Evolutionary conservation across 169 alveolate genomes (phyloP).

Genomic region (Plasmodium sp.): DNA sequence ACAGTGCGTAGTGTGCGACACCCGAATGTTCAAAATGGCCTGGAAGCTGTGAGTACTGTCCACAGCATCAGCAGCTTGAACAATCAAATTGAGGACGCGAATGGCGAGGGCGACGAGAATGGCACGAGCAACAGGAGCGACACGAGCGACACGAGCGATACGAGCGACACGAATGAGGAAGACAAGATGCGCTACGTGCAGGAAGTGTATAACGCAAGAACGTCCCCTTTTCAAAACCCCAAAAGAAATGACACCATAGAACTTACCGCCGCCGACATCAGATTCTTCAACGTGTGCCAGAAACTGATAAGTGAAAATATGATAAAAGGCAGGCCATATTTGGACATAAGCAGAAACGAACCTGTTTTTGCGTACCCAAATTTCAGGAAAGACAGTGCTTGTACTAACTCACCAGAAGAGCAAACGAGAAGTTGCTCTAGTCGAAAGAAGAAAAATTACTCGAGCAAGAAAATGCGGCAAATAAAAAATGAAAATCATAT

Average conservation of each 20-base stretch:
- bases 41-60: not conserved
- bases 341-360: conserved; percentile 26
- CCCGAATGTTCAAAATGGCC: not conserved
- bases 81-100: not conserved
- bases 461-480: not conserved
- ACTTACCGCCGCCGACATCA: conserved; percentile 5
- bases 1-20: not conserved
- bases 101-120: not conserved
- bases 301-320: conserved; percentile 55
- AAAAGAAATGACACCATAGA: conserved; percentile 50
- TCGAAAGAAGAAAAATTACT: conserved; percentile 16
- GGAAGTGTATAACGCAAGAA: not conserved
- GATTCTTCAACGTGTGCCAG: conserved; percentile 27
- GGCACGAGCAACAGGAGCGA: not conserved
- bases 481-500: not conserved
- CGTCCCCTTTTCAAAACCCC: conserved; percentile 7
- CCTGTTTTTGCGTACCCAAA: conserved; percentile 1
- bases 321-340: conserved; percentile 15
- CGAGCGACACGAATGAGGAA: not conserved
- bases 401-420: conserved; percentile 40
- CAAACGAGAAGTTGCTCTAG: not conserved
- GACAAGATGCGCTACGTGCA: not conserved
- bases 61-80: not conserved
- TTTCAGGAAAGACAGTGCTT: conserved; percentile 20
- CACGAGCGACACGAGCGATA: not conserved